A percentile compares a stretch with the other conserved stretches of the same genome.
These are phyloP conservation scores for Dictyostelium intermedium DNA, from an alignment of 78 protist genomes.

Conservation along the genomic window DNA sequence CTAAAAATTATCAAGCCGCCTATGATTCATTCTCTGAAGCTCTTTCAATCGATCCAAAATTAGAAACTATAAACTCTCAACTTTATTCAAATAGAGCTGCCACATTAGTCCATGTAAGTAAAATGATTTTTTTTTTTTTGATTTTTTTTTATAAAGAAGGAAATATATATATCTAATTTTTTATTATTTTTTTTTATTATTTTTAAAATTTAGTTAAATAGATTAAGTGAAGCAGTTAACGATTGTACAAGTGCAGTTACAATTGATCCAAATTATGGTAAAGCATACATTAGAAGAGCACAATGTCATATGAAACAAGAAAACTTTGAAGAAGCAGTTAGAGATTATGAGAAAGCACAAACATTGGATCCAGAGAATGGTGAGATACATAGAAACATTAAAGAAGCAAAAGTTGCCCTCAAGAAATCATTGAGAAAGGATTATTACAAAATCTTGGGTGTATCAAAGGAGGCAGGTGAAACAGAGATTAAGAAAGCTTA, in stretches of 20 bases:
- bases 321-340: constrained; percentile 82
- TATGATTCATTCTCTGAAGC: constrained; percentile 78
- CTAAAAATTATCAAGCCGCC: constrained; percentile 78
- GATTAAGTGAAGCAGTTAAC: constrained; percentile 60
- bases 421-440: constrained; percentile 81
- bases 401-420: constrained; percentile 71
- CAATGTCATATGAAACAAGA: constrained; percentile 46
- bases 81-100: constrained; percentile 87
- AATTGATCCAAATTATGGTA: constrained; percentile 74
- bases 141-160: neutral
- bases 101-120: constrained; percentile 65
- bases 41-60: constrained; percentile 80
- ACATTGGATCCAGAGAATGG: constrained; percentile 35
- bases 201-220: constrained; percentile 57
- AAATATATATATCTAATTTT: neutral
- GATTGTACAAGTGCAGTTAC: constrained; percentile 75
- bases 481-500: constrained; percentile 86
- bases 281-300: constrained; percentile 79
- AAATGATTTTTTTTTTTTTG: neutral
- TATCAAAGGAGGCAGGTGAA: constrained; percentile 66
- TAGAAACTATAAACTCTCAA: constrained; percentile 44
- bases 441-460: constrained; percentile 85
- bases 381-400: constrained; percentile 31
- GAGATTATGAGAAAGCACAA: constrained; percentile 73
- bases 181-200: neutral